phyloP scores from a whole-genome alignment of 345 rosid genomes.

The Erucastrum elatum region DNA sequence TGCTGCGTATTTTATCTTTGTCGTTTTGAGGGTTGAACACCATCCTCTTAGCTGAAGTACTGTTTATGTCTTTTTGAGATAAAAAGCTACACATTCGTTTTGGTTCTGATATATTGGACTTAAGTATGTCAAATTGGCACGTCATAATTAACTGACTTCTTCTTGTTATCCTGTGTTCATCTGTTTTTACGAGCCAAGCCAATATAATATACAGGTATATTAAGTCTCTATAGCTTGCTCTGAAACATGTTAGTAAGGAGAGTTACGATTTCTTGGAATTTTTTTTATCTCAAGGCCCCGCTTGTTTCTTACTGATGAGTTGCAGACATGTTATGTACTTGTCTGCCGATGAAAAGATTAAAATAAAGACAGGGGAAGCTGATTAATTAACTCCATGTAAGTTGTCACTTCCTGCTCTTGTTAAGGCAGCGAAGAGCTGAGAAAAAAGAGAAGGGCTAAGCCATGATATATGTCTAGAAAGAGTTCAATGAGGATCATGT shows the following conservation, averaged over 20 bases:
- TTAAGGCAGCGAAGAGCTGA: no score
- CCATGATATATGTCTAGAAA: not conserved
- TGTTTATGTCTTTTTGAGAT: not conserved
- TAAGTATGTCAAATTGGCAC: not conserved
- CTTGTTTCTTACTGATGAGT: not conserved
- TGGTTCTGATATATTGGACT: not conserved
- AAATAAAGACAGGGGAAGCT: not conserved
- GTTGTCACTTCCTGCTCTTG: not conserved
- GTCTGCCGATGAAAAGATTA: not conserved
- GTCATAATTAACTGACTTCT: not conserved
- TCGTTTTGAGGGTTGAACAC: not conserved
- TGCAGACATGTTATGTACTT: not conserved
- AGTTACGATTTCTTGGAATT: not conserved
- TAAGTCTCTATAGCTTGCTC: not conserved
- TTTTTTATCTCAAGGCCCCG: not conserved
- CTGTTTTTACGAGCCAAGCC: not conserved
- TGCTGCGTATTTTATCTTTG: no score
- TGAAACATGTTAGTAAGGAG: not conserved
- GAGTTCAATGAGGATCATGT: not conserved
- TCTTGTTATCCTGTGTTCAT: not conserved
- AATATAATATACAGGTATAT: not conserved
- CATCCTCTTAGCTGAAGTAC: not conserved
- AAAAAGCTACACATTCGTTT: not conserved
- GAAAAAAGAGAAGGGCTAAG: not conserved
- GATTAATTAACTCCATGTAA: not conserved